These are phyloP conservation scores for Linnemannia elongata DNA, from an alignment of 192 early-diverging fungal genomes.

Conservation along the genomic window DNA sequence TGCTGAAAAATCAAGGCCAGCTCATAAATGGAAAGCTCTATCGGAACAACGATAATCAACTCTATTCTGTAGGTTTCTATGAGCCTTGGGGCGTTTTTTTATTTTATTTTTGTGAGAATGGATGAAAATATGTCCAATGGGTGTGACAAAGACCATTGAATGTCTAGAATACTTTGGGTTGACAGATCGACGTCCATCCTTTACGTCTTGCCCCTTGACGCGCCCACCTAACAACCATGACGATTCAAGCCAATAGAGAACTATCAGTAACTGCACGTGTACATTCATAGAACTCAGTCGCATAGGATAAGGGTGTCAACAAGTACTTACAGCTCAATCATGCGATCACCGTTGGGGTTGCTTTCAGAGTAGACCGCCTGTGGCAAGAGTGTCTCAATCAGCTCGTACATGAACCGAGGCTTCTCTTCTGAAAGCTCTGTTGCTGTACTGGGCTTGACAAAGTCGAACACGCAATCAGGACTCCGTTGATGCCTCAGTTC, in stretches of 20 bases:
- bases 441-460: conserved; percentile 78
- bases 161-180: conserved; percentile 21
- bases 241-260: neutral
- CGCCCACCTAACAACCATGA: conserved; percentile 46
- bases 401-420: conserved; percentile 85
- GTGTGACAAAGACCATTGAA: neutral
- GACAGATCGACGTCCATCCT: conserved; percentile 59
- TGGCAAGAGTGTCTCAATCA: conserved; percentile 93
- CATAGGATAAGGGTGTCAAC: neutral
- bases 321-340: conserved; percentile 84
- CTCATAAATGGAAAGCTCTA: neutral
- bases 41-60: conserved; percentile 5
- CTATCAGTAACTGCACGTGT: too few species aligned
- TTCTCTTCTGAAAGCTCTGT: conserved; percentile 77
- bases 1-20: neutral
- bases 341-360: conserved; percentile 71
- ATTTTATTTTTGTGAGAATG: too few species aligned
- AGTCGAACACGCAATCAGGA: conserved; percentile 96
- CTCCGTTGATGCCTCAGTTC: conserved; percentile 94
- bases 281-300: neutral
- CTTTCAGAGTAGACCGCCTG: conserved; percentile 74
- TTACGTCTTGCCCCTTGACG: conserved; percentile 49
- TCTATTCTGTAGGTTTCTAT: neutral
- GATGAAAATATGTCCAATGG: neutral
- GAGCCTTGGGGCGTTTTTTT: neutral